phyloP scores from a whole-genome alignment of 768 basidiomycete genomes.

The Boletus sensibilis region DNA sequence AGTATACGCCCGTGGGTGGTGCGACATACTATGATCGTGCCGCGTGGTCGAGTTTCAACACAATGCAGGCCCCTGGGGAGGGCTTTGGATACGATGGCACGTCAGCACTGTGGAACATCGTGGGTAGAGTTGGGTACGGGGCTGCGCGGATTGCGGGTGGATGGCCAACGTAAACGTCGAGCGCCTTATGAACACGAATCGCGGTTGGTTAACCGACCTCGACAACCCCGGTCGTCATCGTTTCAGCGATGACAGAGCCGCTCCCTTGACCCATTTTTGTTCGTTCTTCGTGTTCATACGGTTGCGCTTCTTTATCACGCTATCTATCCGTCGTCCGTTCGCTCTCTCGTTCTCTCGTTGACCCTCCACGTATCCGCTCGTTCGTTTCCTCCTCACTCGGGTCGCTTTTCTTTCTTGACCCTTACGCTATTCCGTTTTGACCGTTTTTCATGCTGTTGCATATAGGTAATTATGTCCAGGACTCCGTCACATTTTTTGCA shows the following conservation, averaged over 20 bases:
- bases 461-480: conserved; percentile 13
- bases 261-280: neutral
- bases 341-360: neutral
- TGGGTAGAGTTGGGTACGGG: conserved; percentile 71
- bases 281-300: conserved; percentile 20
- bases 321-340: conserved; percentile 14
- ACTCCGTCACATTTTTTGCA: conserved; percentile 9
- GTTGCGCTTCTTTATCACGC: conserved; percentile 14
- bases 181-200: conserved; percentile 1
- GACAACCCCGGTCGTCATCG: conserved; percentile 7
- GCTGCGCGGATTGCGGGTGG: conserved; percentile 75
- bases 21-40: conserved; percentile 73
- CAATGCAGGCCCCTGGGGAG: conserved; percentile 66
- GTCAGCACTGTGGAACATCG: conserved; percentile 62
- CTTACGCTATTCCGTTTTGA: neutral
- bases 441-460: conserved; percentile 5
- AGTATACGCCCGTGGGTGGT: conserved; percentile 59
- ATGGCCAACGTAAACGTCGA: conserved; percentile 61
- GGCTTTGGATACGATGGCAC: conserved; percentile 64
- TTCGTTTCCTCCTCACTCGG: neutral
- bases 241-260: conserved; percentile 8
- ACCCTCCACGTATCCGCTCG: neutral
- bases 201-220: conserved; percentile 5
- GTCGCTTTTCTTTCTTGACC: neutral
- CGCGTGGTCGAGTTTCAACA: conserved; percentile 79